A percentile compares a stretch with the other conserved stretches of the same genome.
These are phyloP conservation scores for Marasmius fiardii DNA, from an alignment of 1,284 basidiomycete genomes.

Conservation along the genomic window DNA sequence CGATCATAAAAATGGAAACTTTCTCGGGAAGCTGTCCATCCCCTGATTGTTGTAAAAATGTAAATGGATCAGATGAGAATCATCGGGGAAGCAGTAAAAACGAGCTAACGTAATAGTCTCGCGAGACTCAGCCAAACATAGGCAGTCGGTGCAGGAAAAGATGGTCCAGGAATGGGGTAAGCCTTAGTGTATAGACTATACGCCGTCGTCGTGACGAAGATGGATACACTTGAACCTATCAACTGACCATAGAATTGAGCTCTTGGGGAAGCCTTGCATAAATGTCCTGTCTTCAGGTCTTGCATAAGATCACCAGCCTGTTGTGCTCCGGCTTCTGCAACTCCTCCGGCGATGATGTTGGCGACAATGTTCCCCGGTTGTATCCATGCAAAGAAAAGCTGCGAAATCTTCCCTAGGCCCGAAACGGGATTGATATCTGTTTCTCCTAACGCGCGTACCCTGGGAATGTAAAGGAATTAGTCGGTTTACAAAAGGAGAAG, in stretches of 20 bases:
- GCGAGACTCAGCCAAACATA: conserved; percentile 92
- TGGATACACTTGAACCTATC: conserved; percentile 84
- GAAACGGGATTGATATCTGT: conserved; percentile 94
- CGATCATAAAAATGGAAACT: conserved; percentile 78
- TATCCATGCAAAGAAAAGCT: conserved; percentile 90
- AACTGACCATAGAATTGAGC: conserved; percentile 89
- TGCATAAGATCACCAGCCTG: conserved; percentile 99
- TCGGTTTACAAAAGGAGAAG: conserved; percentile 6
- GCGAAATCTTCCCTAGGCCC: conserved; percentile 92
- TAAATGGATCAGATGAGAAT: background rate
- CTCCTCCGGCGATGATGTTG: conserved; percentile 94
- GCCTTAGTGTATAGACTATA: conserved; percentile 86
- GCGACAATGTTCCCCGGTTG: conserved; percentile 95
- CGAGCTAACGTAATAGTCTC: conserved; percentile 72
- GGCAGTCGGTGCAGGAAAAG: conserved; percentile 92
- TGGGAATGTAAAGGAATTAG: conserved; percentile 25
- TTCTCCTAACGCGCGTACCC: conserved; percentile 88
- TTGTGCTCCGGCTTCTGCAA: conserved; percentile 94
- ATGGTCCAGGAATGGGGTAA: conserved; percentile 85
- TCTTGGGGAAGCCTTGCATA: conserved; percentile 83
- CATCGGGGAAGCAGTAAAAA: conserved; percentile 4
- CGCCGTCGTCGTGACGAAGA: conserved; percentile 85
- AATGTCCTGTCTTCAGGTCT: conserved; percentile 94
- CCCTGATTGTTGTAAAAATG: conserved; percentile 50
- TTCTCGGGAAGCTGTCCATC: conserved; percentile 81